Evolutionary conservation across 1,139 yeast species (phyloP), one percentile per base, ranked within the genome.

Genomic region (Blastobotrys petasosporus): DNA sequence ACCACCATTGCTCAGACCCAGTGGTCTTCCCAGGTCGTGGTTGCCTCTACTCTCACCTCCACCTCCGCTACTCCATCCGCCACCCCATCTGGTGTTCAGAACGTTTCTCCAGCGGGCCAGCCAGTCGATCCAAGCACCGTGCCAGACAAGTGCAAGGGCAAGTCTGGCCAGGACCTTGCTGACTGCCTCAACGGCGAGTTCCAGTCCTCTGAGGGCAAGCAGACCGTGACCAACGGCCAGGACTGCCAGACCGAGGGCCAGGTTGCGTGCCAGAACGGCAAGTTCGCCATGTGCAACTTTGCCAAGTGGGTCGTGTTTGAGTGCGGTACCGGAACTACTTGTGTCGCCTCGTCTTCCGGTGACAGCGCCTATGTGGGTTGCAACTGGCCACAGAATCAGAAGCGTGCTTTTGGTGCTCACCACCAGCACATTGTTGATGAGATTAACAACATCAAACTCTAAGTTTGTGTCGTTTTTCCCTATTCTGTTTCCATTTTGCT

Each of bases 321-420:
- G 35, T 80, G 86, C 63, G 75, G 82, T 8, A 64, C 73, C 2
- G 81, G 83, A 40, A 79, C 85, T 4, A 69, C 76, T 2, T 80
- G 85, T 63, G 71, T 67, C 51, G 81, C 83, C 16, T 68, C 66
- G 51, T 70, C 66, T 36, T 58, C 59, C 41, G 68, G 54, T 28
- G 37, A 52, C 64, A 46, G 50, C 38, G 55, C 54, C 31, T 49
- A 51, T 13, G 57, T 59, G 17, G 60, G 61, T 16, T 59, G 62
- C 49, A 57, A 55, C 47, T 50, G 46, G 16, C 42, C 41, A 25
- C 36, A 46, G 16, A 31, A 28, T 25, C 47, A 45, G 32, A 30
- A 37, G 39, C 39, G 39, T 16, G 29, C 17, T 5, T 34, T 34
- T 12, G 28, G 17, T 12, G 28, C 37, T 34, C 37, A 25, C 17